A percentile compares a stretch with the other conserved stretches of the same genome.
phyloP scores from a whole-genome alignment of 2,329 filamentous ascomycete genomes.

The Penicillium sp. region DNA sequence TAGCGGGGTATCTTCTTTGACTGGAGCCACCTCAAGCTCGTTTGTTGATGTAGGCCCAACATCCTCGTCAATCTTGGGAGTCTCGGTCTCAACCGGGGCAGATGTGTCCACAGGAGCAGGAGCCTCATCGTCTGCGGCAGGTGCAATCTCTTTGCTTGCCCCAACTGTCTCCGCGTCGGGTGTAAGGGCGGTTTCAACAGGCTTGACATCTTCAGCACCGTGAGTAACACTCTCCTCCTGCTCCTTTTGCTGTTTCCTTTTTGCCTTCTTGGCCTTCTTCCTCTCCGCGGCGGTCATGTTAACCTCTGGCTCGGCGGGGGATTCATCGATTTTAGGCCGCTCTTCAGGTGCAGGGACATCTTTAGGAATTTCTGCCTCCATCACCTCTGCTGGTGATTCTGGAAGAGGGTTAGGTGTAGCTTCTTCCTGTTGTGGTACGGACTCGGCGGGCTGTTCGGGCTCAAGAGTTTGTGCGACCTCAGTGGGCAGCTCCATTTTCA shows the following conservation, averaged over 20 bases:
- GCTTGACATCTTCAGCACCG: background rate
- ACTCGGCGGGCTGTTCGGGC: background rate
- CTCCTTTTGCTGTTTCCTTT: conserved; percentile 17
- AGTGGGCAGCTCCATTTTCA: background rate
- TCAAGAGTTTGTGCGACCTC: conserved; percentile 4
- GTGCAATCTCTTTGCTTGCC: background rate
- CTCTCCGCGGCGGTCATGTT: conserved; percentile 18
- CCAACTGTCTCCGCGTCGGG: background rate
- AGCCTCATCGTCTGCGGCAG: conserved; percentile 1
- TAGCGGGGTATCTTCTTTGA: background rate
- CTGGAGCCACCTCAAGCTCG: background rate
- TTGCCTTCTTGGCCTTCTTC: conserved; percentile 19
- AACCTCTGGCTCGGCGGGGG: conserved; percentile 9
- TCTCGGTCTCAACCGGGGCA: background rate
- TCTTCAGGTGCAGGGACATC: background rate
- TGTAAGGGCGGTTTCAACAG: conserved; percentile 1
- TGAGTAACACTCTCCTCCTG: conserved; percentile 7
- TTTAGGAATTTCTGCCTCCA: background rate
- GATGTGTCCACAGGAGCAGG: background rate
- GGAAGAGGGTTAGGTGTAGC: background rate
- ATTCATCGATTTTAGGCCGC: background rate
- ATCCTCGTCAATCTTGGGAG: background rate
- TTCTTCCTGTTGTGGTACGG: conserved; percentile 2
- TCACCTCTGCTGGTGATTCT: background rate
- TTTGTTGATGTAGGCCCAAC: background rate